Evolutionary conservation across 495 filamentous ascomycete genomes (phyloP).

Genomic region (Aspergillus nidulans): DNA sequence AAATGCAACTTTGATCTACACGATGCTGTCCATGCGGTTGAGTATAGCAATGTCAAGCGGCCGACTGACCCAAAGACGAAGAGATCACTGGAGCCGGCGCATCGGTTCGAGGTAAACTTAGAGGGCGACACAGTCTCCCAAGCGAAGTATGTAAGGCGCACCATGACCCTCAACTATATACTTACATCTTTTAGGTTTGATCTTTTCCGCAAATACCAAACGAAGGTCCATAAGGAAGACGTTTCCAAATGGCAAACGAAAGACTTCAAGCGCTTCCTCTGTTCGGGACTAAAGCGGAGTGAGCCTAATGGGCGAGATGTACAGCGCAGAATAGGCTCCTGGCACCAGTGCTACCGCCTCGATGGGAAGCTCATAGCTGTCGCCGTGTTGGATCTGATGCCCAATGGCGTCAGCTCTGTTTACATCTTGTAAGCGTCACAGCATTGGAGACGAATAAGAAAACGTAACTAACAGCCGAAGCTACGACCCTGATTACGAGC

Average conservation of each 20-base stretch:
- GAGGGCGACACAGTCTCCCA: constrained; percentile 78
- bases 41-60: constrained; percentile 53
- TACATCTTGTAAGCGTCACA: constrained; percentile 67
- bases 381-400: constrained; percentile 83
- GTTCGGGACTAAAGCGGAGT: constrained; percentile 67
- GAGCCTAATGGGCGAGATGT: constrained; percentile 41
- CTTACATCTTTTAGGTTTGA: constrained; percentile 37
- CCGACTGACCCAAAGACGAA: constrained; percentile 51
- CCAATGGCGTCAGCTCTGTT: constrained; percentile 83
- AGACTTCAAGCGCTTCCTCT: constrained; percentile 82
- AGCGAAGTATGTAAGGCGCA: constrained; percentile 64
- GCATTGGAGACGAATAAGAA: neutral
- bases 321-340: constrained; percentile 72
- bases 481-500: constrained; percentile 76
- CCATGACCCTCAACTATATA: neutral
- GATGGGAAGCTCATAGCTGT: constrained; percentile 86
- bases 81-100: constrained; percentile 62
- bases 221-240: constrained; percentile 70
- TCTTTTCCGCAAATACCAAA: constrained; percentile 85
- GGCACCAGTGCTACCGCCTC: constrained; percentile 90
- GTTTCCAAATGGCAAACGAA: constrained; percentile 58
- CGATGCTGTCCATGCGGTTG: constrained; percentile 66
- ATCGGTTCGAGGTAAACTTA: constrained; percentile 73
- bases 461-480: constrained; percentile 24
- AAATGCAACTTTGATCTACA: constrained; percentile 71